Evolutionary conservation across 106 monocot genomes (phyloP).

Genomic region (Phalaenopsis aphrodite): DNA sequence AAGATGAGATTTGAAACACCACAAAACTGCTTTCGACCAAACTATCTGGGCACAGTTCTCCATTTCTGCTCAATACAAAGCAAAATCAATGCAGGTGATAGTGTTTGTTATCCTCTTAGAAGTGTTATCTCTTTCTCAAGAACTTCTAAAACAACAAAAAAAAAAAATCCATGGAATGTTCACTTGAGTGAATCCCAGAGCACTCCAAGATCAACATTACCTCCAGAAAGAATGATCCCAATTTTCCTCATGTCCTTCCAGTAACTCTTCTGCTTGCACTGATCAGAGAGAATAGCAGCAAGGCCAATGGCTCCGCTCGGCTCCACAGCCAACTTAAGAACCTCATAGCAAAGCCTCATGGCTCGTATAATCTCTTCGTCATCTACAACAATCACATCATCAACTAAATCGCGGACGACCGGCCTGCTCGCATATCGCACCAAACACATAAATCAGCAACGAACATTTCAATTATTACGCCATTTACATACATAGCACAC

Average conservation of each 20-base stretch:
- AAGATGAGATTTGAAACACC: no score
- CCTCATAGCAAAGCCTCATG: constrained; percentile 85
- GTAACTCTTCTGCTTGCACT: constrained; percentile 36
- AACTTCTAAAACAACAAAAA: background rate
- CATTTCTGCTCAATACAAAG: no score
- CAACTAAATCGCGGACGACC: constrained; percentile 82
- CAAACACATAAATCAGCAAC: constrained; percentile 2
- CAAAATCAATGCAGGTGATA: no score
- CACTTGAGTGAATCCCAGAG: constrained; percentile 68
- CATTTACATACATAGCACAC: no score
- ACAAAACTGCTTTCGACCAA: no score
- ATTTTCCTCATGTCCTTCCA: constrained; percentile 45
- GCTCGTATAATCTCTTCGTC: constrained; percentile 73
- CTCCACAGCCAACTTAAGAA: constrained; percentile 87
- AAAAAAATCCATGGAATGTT: background rate
- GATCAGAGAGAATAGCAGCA: constrained; percentile 69
- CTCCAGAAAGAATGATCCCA: constrained; percentile 87
- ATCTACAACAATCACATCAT: constrained; percentile 69
- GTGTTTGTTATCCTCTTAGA: no score
- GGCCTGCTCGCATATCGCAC: constrained; percentile 43
- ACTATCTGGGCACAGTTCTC: no score
- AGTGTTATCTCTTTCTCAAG: no score
- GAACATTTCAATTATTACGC: background rate
- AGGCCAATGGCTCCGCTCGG: constrained; percentile 89
- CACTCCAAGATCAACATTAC: constrained; percentile 71